Evolutionary conservation across 108 stramenopile species (phyloP).

Genomic region (Cyclotella cryptica): DNA sequence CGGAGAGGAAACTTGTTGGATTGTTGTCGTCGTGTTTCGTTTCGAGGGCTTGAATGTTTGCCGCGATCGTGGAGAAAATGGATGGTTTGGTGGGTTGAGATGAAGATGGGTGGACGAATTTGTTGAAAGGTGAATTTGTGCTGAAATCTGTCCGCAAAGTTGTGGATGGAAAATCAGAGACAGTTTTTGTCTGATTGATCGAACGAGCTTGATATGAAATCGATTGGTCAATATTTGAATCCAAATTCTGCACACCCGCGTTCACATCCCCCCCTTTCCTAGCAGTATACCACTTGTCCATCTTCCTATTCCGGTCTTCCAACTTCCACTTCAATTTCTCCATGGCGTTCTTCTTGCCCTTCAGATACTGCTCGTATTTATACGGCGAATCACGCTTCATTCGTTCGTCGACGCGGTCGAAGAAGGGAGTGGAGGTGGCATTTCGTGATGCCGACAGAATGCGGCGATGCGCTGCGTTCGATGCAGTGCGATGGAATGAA

Average conservation of each 20-base stretch:
- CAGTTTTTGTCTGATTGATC: too few species aligned
- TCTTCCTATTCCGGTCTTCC: not conserved
- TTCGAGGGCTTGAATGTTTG: conserved; percentile 18
- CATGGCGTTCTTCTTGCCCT: conserved; percentile 19
- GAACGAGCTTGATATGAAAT: too few species aligned
- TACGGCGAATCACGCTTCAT: conserved; percentile 46
- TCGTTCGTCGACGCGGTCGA: conserved; percentile 29
- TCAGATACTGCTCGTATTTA: conserved; percentile 32
- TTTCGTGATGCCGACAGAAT: not conserved
- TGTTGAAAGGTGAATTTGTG: not conserved
- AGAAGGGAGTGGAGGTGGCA: conserved; percentile 22
- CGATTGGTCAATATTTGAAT: too few species aligned
- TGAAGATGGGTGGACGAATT: not conserved
- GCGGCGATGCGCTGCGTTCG: not conserved
- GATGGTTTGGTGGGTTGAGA: conserved; percentile 14
- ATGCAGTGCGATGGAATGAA: not conserved
- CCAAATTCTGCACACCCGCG: too few species aligned
- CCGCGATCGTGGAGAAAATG: conserved; percentile 40
- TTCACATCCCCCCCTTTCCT: not conserved
- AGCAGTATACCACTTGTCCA: conserved; percentile 2
- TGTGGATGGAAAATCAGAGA: not conserved
- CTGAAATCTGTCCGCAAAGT: too few species aligned
- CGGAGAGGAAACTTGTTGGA: conserved; percentile 12
- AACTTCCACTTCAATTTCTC: not conserved
- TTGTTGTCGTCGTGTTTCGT: not conserved